Base-by-base conservation (phyloP, 1,284 basidiomycete genomes). In the Irpex sp. region DNA sequence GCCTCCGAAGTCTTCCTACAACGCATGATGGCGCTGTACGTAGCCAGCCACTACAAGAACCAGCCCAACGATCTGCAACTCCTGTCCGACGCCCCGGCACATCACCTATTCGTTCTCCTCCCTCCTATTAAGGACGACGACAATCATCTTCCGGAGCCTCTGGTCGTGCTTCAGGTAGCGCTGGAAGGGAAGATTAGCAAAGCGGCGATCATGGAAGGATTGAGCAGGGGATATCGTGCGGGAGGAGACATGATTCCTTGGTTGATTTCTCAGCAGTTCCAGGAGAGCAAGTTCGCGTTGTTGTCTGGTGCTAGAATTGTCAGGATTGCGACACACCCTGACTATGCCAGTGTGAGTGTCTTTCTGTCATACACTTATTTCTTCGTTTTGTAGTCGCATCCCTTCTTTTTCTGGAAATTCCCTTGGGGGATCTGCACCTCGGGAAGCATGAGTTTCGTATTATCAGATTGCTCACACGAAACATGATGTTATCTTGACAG, bases 231-330 rank as follows among this genome's bases (percentile, higher is more conserved):
- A 11, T 80, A 89, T 69, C 82, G 93, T 64, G 91, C 93, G 3
- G 92, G 94, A 1, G 97, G 97, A 1, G 97, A 99, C 79, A 88
- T 99, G 85, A 98, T 99, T 67, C 97, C 97, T 0, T 99, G 97
- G 97, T 81, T 97, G 26, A 82, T 99, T 43, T 89, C 93, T 47
- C 94, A 97, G 74, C 95, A 97, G 77, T 99, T 95, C 83, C 95
- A 98, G 80, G 97, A 99, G 76, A 90, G 86, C 68, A 92, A 94
- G 75, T 99, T 99, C 76, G 97, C 94, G 2, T 82, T 85, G 76
- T 79, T 99, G 67, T 95, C 93, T 36, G 97, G 97, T 0, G 97
- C 93, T 2, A 82, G 97, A 58, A 79, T 99, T 21, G 97, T 99
- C 19, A 82, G 97, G 61, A 92, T 99, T 63, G 97, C 97, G 35